These are phyloP conservation scores for Chiua virens DNA, from an alignment of 768 basidiomycete species.

Conservation along the genomic window DNA sequence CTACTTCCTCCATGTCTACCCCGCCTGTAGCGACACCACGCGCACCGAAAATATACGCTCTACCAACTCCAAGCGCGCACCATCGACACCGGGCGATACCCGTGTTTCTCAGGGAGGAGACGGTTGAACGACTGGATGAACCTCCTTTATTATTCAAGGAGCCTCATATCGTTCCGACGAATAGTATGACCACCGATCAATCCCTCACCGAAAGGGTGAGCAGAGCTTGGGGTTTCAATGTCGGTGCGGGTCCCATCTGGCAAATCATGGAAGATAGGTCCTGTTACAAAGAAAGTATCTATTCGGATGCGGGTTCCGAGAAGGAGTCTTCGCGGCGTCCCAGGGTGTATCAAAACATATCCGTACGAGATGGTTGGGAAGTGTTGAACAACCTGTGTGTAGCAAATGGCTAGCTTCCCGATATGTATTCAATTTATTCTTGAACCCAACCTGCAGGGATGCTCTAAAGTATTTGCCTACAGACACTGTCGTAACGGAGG, in stretches of 20 bases:
- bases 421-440: slow-evolving; percentile 4
- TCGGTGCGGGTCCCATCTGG: slow-evolving; percentile 78
- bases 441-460: slow-evolving; percentile 39
- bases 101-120: slow-evolving; percentile 49
- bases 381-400: slow-evolving; percentile 51
- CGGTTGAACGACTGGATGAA: slow-evolving; percentile 56
- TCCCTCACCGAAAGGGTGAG: slow-evolving; percentile 54
- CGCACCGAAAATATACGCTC: slow-evolving; percentile 46
- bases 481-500: slow-evolving; percentile 47
- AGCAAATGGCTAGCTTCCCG: slow-evolving; percentile 5
- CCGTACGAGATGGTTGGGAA: slow-evolving; percentile 45
- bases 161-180: slow-evolving; percentile 46
- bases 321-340: slow-evolving; percentile 57
- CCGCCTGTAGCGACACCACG: slow-evolving; percentile 11
- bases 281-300: slow-evolving; percentile 68
- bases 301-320: slow-evolving; percentile 28
- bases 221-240: slow-evolving; percentile 72
- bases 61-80: slow-evolving; percentile 65
- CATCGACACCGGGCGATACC: slow-evolving; percentile 74
- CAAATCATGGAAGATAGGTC: slow-evolving; percentile 74
- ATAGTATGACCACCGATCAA: slow-evolving; percentile 51
- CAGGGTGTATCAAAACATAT: slow-evolving; percentile 50
- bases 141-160: slow-evolving; percentile 52
- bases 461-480: slow-evolving; percentile 61
- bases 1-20: slow-evolving; percentile 7